A percentile compares a stretch with the other conserved stretches of the same genome.
Conservation (phyloP, 257 asterid genomes). For the Lycium ferocissimum region DNA sequence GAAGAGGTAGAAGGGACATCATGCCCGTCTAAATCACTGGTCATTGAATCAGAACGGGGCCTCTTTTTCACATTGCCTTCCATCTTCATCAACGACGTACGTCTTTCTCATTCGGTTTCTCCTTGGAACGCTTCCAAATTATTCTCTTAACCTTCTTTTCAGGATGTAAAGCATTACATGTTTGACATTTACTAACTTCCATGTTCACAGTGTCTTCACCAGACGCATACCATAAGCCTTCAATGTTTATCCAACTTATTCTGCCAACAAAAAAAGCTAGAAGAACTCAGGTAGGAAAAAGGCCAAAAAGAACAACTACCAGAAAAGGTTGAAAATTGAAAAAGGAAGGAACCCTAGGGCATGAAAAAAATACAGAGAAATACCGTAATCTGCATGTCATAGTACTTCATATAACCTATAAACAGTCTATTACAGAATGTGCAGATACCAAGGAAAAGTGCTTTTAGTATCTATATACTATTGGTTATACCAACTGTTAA, state of each 20-base stretch:
- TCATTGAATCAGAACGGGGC: slow-evolving; percentile 25
- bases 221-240: background rate
- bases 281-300: slow-evolving; percentile 24
- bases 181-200: slow-evolving; percentile 23
- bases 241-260: background rate
- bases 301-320: background rate
- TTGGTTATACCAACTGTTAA: background rate
- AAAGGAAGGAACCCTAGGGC: background rate
- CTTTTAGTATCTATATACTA: background rate
- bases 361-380: slow-evolving; percentile 5
- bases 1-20: slow-evolving; percentile 64
- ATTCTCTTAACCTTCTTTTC: slow-evolving; percentile 48
- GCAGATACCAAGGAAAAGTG: background rate
- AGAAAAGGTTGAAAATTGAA: background rate
- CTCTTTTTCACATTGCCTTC: slow-evolving; percentile 39
- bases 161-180: slow-evolving; percentile 48
- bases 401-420: background rate
- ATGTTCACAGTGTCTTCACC: slow-evolving; percentile 30
- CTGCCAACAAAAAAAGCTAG: slow-evolving; percentile 25
- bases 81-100: slow-evolving; percentile 29
- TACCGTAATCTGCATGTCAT: background rate
- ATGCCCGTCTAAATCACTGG: slow-evolving; percentile 37
- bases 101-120: slow-evolving; percentile 29
- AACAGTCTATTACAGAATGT: slow-evolving; percentile 4
- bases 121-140: slow-evolving; percentile 48